Evolutionary conservation across 2,329 filamentous ascomycete species (phyloP), one percentile per base, ranked within the genome.

Genomic region (Ceratocystis harringtonii): DNA sequence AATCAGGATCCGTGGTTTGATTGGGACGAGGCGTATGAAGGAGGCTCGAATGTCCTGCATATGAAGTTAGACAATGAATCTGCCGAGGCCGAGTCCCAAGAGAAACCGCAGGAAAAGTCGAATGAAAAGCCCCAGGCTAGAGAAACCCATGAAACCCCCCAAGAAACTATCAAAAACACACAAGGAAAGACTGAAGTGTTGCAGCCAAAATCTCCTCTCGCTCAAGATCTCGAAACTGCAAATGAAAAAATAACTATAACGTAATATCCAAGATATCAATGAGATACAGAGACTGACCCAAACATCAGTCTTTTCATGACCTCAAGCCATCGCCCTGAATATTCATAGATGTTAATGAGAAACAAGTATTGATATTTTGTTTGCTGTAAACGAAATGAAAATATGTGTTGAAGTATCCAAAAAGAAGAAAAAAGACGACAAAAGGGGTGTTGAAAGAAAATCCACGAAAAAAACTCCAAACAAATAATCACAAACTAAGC

Each of bases 41-140:
- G 72, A 0, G 94, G 94, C 0, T 96, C 91, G 69, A 89, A 99
- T 71, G 90, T 96, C 5, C 75, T 94, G 66, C 86, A 94, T 71
- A 81, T 86, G 71, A 62, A 64, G 48, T 19, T 65, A 1, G 63
- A 65, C 5, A 12, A 52, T 3, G 45, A 17, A n/a, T 32, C 45
- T 15, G n/a, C 8, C 45, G 45, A 45, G 55, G 15, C 7, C 6
- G 10, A 50, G 22, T 17, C 43, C 19, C 48, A 25, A 50, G 17
- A 8, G 41, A 6, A 78, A 76, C 67, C 19, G 12, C 1, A 22
- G 17, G n/a, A 22, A 52, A 63, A 61, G 48, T 17, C 32, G 5
- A 32, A 17, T n/a, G 5, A 19, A 43, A n/a, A 32, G 12, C 10
- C 7, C 8, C 10, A 41, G 36, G 36, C 36, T 10, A 12, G 12